These are phyloP conservation scores for Kwoniella pini DNA, from an alignment of 768 basidiomycete species.

Conservation along the genomic window DNA sequence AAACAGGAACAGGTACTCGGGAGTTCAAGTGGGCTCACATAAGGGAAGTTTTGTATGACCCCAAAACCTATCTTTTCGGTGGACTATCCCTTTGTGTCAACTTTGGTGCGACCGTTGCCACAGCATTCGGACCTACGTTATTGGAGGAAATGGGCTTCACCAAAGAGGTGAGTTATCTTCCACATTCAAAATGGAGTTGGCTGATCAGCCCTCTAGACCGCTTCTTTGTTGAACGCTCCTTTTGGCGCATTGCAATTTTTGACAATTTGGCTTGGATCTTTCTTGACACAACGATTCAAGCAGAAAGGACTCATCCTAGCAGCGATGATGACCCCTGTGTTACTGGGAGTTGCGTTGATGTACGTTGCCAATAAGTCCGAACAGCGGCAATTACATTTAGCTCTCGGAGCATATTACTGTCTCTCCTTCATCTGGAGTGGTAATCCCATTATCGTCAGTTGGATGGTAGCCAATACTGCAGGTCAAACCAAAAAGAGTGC, in stretches of 20 bases:
- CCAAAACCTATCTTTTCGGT: constrained; percentile 31
- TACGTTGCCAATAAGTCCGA: constrained; percentile 29
- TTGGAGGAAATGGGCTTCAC: constrained; percentile 31
- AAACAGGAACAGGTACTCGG: constrained; percentile 37
- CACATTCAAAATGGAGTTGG: no score
- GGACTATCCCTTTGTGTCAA: constrained; percentile 17
- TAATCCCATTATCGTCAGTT: constrained; percentile 52
- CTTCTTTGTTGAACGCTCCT: constrained; percentile 61
- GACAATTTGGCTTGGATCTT: constrained; percentile 43
- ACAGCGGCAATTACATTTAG: constrained; percentile 26
- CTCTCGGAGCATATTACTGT: constrained; percentile 53
- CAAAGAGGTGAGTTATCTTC: constrained; percentile 20
- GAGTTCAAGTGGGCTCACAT: constrained; percentile 37
- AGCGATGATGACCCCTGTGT: constrained; percentile 32
- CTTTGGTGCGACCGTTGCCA: constrained; percentile 25
- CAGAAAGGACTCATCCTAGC: constrained; percentile 40
- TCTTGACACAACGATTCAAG: constrained; percentile 32
- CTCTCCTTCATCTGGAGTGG: constrained; percentile 51
- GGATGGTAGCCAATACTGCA: constrained; percentile 53
- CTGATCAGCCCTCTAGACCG: constrained; percentile 53
- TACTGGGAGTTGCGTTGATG: constrained; percentile 44
- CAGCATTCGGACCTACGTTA: constrained; percentile 39
- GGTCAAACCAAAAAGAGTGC: constrained; percentile 45
- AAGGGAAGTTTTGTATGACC: constrained; percentile 29
- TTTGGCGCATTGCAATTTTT: constrained; percentile 57